These are phyloP conservation scores for Dentipellis fragilis DNA, from an alignment of 768 basidiomycete genomes.

Conservation along the genomic window DNA sequence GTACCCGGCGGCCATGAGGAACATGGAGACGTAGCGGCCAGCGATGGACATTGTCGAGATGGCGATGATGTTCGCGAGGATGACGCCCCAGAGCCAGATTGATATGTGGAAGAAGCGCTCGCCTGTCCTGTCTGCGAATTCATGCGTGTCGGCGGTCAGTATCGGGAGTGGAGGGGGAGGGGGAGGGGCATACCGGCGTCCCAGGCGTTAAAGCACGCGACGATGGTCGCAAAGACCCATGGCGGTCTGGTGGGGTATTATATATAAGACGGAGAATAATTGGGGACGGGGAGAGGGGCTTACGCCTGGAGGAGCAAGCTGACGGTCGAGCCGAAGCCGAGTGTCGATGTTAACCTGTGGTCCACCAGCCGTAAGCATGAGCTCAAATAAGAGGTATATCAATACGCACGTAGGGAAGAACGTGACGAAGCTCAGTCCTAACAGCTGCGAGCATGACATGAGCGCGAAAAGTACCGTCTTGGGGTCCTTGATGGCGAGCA, in stretches of 20 bases:
- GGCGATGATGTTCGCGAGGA: constrained; percentile 52
- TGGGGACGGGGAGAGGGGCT: background rate
- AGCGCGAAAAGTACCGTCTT: constrained; percentile 44
- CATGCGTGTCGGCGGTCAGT: no score
- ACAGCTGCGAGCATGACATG: constrained; percentile 37
- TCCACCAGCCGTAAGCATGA: background rate
- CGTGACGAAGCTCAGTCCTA: constrained; percentile 50
- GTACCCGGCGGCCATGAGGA: no score
- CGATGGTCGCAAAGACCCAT: constrained; percentile 45
- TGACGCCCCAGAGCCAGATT: constrained; percentile 49
- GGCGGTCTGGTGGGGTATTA: constrained; percentile 31
- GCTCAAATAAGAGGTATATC: background rate
- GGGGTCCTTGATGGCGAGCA: constrained; percentile 45
- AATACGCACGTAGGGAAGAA: constrained; percentile 45
- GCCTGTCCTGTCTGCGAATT: constrained; percentile 40
- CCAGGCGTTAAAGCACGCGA: constrained; percentile 43
- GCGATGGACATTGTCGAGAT: constrained; percentile 42
- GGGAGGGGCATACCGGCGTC: constrained; percentile 30
- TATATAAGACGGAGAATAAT: no score
- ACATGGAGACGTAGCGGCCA: constrained; percentile 27
- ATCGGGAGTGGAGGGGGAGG: background rate
- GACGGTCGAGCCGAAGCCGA: constrained; percentile 50
- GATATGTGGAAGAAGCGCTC: constrained; percentile 57
- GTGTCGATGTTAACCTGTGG: constrained; percentile 43
- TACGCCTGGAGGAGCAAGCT: constrained; percentile 54